Base-by-base conservation (phyloP, 352 stramenopile species). In the Phytopythium ostracodes region DNA sequence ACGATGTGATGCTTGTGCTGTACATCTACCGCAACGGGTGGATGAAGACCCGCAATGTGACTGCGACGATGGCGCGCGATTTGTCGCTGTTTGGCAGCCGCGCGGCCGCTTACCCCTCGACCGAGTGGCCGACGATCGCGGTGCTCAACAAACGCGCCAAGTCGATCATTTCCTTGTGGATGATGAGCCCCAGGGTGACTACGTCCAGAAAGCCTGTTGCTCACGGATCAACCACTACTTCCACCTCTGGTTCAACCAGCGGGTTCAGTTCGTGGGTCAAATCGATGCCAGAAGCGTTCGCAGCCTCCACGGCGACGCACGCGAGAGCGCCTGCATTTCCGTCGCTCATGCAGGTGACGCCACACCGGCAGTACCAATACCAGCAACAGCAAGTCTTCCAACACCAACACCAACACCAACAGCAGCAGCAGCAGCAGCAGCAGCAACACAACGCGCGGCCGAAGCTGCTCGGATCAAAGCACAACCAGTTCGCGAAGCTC, bases 401-500 rank as follows among this genome's bases (percentile, higher is more conserved):
- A 6, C 47, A 29, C 2, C 50, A 56, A 20, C 27, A 42, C 0
- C 50, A 59, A 47, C 17, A 68, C 42, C 22, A 42, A 18, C 50
- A 40, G 9, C 1, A 11, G 24, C 47, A 54, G 25, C 47, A 54
- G 25, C 25, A 54, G n/a, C n/a, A 42, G 0, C 50, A 59, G 52
- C 17, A 68, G 43, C 22, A 42, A 18, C 50, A 40, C 17, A 40
- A 20, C 27, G 20, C 20, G 50, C 53, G 53, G 24, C 20, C 22
- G 22, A 46, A 36, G 17, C 2, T 36, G 54, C 33, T 59, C 42
- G 62, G 65, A 8, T 63, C 67, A 1, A 84, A 79, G 10, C 77
- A 86, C 46, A 84, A 81, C 42, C 79, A 84, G 20, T 96, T 96
- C 59, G 84, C 86, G 2, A 90, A 89, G 56, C 73, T 93, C 36